Percentiles rank a stretch among this genome's conserved stretches.
phyloP scores from a whole-genome alignment of 768 basidiomycete species.

The Suillus decipiens region DNA sequence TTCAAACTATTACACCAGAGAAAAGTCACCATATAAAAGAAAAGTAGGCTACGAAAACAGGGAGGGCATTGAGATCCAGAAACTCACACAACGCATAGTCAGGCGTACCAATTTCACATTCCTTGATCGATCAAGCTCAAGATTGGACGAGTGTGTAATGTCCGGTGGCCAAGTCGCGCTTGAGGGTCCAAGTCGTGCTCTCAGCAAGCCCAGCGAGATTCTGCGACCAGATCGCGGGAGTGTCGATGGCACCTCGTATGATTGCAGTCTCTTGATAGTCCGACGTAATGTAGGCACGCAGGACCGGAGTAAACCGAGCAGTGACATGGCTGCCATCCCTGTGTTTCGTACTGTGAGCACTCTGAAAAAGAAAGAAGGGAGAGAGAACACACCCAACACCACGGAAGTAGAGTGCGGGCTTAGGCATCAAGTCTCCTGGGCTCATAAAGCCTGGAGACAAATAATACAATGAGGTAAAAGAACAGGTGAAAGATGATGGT shows the following conservation, averaged over 20 bases:
- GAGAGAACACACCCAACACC: not conserved
- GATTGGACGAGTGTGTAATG: not conserved
- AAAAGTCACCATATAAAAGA: too few relatives aligned
- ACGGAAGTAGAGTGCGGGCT: not conserved
- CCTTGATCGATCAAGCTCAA: not conserved
- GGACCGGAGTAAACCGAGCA: not conserved
- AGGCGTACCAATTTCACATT: not conserved
- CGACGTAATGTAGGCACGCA: slow-evolving; percentile 4
- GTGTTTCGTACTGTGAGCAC: not conserved
- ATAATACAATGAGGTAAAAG: too few relatives aligned
- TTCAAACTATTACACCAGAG: too few relatives aligned
- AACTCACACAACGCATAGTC: not conserved
- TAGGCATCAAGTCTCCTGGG: not conserved
- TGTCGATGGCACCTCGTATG: not conserved
- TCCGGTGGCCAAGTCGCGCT: not conserved
- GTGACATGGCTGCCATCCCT: not conserved
- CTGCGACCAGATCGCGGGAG: not conserved
- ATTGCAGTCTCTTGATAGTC: slow-evolving; percentile 7
- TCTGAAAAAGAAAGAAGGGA: not conserved
- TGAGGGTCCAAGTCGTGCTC: slow-evolving; percentile 4
- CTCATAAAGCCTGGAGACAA: not conserved
- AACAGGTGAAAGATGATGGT: not conserved
- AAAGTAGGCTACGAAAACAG: not conserved
- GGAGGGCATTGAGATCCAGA: too few relatives aligned
- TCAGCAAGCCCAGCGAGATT: not conserved